These are phyloP conservation scores for Glycyrrhiza uralensis DNA, from an alignment of 306 rosid genomes.

Conservation along the genomic window DNA sequence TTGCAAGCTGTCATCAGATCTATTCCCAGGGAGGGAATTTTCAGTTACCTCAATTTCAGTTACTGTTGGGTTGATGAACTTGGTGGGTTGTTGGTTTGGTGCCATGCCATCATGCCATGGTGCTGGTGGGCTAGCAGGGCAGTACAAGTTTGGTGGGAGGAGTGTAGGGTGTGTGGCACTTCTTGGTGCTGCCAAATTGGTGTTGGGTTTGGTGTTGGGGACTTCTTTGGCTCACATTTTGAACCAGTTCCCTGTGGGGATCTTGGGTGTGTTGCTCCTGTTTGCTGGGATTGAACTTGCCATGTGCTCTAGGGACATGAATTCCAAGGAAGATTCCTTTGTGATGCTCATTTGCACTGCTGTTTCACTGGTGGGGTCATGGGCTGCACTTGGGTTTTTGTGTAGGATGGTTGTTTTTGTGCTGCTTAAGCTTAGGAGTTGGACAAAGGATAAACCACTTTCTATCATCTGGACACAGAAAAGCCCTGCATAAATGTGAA, in stretches of 20 bases:
- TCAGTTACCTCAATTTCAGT: slow-evolving; percentile 30
- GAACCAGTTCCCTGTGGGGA: slow-evolving; percentile 22
- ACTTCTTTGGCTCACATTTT: slow-evolving; percentile 29
- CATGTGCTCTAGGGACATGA: slow-evolving; percentile 34
- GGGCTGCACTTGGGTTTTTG: slow-evolving; percentile 38
- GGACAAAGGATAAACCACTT: slow-evolving; percentile 27
- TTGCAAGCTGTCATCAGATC: slow-evolving; percentile 26
- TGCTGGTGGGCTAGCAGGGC: slow-evolving; percentile 35
- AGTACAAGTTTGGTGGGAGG: slow-evolving; percentile 31
- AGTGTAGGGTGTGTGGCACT: slow-evolving; percentile 31
- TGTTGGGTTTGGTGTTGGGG: slow-evolving; percentile 28
- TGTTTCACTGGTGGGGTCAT: slow-evolving; percentile 33
- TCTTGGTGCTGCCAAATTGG: slow-evolving; percentile 8
- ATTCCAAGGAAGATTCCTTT: slow-evolving; percentile 29
- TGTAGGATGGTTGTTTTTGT: slow-evolving; percentile 20
- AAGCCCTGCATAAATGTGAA: neutral
- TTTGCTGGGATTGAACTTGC: slow-evolving; percentile 38
- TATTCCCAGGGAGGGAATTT: slow-evolving; percentile 29
- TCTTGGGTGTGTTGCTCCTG: slow-evolving; percentile 23
- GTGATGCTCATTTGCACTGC: slow-evolving; percentile 26
- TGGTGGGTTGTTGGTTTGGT: slow-evolving; percentile 32
- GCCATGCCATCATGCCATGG: slow-evolving; percentile 32
- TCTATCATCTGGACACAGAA: slow-evolving; percentile 31
- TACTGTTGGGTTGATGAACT: slow-evolving; percentile 33
- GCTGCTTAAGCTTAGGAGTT: slow-evolving; percentile 25